A percentile compares a stretch with the other conserved stretches of the same genome.
These are phyloP conservation scores for Boletus rubroflammeus DNA, from an alignment of 768 basidiomycete species.

Conservation along the genomic window DNA sequence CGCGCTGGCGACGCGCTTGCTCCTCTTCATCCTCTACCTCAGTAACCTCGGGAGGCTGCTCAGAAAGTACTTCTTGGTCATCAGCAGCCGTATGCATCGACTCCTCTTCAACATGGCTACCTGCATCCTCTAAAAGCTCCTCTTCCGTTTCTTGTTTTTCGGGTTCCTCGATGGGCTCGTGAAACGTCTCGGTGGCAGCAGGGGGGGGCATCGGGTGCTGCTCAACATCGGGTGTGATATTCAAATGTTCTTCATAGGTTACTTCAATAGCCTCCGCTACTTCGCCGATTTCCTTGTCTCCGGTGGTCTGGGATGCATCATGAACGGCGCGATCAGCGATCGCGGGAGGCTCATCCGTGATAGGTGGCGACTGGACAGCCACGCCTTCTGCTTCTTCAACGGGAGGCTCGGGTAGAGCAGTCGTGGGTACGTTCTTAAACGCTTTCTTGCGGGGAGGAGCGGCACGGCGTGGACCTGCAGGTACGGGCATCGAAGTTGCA, in stretches of 20 bases:
- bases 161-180: constrained; percentile 6
- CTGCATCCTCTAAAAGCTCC: constrained; percentile 4
- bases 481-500: constrained; percentile 67
- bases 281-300: constrained; percentile 9
- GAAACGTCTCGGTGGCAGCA: constrained; percentile 1
- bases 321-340: constrained; percentile 1
- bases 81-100: constrained; percentile 1
- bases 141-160: constrained; percentile 16
- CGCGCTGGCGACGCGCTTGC: constrained; percentile 49
- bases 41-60: background rate
- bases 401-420: constrained; percentile 27
- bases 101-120: background rate
- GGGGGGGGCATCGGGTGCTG: background rate
- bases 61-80: constrained; percentile 3
- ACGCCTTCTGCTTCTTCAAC: constrained; percentile 9
- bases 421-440: constrained; percentile 46
- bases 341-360: constrained; percentile 1
- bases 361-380: background rate
- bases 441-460: constrained; percentile 71
- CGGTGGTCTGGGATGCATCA: background rate
- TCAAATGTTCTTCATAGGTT: background rate
- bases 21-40: constrained; percentile 48
- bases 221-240: background rate
- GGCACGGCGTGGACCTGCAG: constrained; percentile 67
- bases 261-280: background rate